These are phyloP conservation scores for Fusarium chuoi DNA, from an alignment of 2,329 filamentous ascomycete genomes.

Conservation along the genomic window DNA sequence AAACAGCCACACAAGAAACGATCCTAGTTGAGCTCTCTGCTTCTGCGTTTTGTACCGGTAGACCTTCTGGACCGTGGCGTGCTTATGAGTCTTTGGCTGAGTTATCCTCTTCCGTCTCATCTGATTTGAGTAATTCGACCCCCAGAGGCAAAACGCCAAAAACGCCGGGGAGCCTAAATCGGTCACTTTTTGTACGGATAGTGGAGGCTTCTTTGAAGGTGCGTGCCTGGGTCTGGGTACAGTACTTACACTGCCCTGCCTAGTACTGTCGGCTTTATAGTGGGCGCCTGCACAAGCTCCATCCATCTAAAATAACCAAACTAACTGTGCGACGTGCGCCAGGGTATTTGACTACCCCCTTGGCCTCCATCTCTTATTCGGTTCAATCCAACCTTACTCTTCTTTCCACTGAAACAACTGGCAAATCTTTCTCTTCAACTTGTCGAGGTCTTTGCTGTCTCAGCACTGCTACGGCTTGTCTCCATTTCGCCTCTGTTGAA, in stretches of 20 bases:
- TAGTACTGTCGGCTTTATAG: slow-evolving; percentile 23
- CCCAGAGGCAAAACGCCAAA: slow-evolving; percentile 17
- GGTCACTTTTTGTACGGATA: background rate
- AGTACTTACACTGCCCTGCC: background rate
- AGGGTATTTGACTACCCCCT: slow-evolving; percentile 39
- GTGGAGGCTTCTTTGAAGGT: slow-evolving; percentile 15
- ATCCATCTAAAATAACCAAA: slow-evolving; percentile 21
- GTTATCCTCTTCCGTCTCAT: background rate
- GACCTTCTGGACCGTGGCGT: slow-evolving; percentile 12
- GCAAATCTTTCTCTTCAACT: slow-evolving; percentile 3
- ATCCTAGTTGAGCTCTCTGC: background rate
- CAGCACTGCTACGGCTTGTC: background rate
- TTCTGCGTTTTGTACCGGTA: background rate
- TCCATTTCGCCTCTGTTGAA: slow-evolving; percentile 4
- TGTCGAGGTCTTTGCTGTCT: slow-evolving; percentile 5
- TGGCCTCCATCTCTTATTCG: slow-evolving; percentile 28
- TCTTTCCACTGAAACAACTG: slow-evolving; percentile 13
- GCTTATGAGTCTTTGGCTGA: background rate
- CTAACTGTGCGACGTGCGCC: slow-evolving; percentile 26
- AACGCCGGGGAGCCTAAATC: slow-evolving; percentile 5
- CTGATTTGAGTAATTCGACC: background rate
- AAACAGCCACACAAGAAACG: slow-evolving; percentile 5
- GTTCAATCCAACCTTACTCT: slow-evolving; percentile 28
- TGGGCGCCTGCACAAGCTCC: slow-evolving; percentile 29
- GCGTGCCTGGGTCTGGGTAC: background rate